Evolutionary conservation across 306 rosid genomes (phyloP), one percentile per base, ranked within the genome.

Genomic region (Aeschynomene evenia): DNA sequence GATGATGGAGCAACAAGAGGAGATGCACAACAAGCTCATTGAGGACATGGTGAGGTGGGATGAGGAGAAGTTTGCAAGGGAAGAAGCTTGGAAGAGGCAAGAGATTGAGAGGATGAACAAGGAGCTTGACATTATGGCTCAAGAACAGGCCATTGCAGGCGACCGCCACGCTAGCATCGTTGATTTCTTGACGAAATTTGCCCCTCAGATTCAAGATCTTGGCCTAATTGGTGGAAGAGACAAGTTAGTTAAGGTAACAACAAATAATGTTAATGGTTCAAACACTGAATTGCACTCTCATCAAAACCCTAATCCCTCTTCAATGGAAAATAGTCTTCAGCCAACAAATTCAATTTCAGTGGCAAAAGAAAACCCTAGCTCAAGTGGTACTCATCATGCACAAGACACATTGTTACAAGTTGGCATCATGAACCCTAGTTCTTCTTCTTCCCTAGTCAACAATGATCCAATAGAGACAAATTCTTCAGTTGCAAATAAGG

Each of bases 1-100:
- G 58, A 77, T 93, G 91, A 88, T 90, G 92, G 84, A 71, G 4
- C 94, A 85, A 19, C 98, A 93, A 57, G 98, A 88, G 53, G 94
- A 84, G 74, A 86, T 84, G 83, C 97, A 93, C 66, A 79, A 75
- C 15, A 85, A 82, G 89, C 85, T 93, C 16, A 63, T 93, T 0
- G 76, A 88, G 46, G 92, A 90, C 5, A 90, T 93, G 94, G 50
- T 84, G 59, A 90, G 48, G 69, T 83, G 96, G 63, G 96, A 90
- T 18, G 80, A 90, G 58, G 98, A 85, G 71, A 93, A 84, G 75
- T 34, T 86, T 20, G 80, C 76, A 0, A 87, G 68, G 54, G 97
- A 90, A 58, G 97, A 93, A 64, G 91, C 88, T 31, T 84, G 94
- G 98, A 93, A 90, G 89, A 90, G 82, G 71, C 81, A 77, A 68